These are phyloP conservation scores for Meyerozyma carpophila DNA, from an alignment of 1,139 yeast species.

Conservation along the genomic window DNA sequence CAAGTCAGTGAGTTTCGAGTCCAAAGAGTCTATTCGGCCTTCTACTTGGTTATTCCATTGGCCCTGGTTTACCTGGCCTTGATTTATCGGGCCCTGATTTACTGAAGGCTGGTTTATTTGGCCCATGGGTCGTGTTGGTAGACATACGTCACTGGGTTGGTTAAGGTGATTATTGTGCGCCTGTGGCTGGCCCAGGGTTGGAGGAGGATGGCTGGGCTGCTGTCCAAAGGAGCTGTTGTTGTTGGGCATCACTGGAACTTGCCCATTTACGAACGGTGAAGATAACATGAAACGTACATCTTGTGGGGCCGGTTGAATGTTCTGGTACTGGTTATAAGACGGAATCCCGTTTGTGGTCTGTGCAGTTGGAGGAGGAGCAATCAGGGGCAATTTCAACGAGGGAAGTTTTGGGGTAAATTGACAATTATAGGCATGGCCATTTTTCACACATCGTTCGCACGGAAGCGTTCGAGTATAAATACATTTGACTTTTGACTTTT, in stretches of 20 bases:
- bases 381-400: constrained; percentile 32
- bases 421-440: constrained; percentile 43
- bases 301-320: constrained; percentile 1
- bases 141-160: background rate
- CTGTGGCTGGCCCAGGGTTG: background rate
- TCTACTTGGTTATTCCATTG: constrained; percentile 45
- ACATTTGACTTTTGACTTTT: constrained; percentile 62
- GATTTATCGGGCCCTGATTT: too few species aligned
- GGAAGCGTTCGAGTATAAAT: constrained; percentile 42
- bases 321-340: background rate
- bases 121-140: background rate
- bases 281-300: constrained; percentile 1
- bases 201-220: background rate
- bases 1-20: constrained; percentile 39
- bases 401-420: constrained; percentile 55
- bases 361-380: constrained; percentile 9
- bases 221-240: background rate
- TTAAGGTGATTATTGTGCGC: background rate
- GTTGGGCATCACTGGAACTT: background rate
- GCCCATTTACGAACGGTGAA: background rate
- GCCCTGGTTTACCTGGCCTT: constrained; percentile 3
- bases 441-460: constrained; percentile 53
- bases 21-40: constrained; percentile 39
- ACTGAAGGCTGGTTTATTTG: background rate
- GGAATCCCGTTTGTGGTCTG: constrained; percentile 1